Evolutionary conservation across 352 stramenopile genomes (phyloP), one percentile per base, ranked within the genome.

Genomic region (Globisporangium irregulare): DNA sequence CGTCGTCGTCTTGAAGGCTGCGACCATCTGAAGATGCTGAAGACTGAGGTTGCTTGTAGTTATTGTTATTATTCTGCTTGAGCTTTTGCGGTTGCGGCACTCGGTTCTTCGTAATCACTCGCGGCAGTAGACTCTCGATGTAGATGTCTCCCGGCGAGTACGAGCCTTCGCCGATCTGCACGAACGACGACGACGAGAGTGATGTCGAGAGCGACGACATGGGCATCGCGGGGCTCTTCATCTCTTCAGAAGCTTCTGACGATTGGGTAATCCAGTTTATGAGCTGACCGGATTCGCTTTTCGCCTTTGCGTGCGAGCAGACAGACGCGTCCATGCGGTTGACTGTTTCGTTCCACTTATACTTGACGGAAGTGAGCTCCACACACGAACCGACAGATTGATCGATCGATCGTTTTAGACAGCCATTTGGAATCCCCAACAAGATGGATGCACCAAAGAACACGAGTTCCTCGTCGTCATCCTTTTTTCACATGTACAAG

Each of bases 401-500:
- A 48, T 8, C 4, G 15, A 48, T 8, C 4, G 15, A 48, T 50
- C 41, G 5, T 18, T 50, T 22, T 4, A 50, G 41, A 22, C 15
- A 20, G 14, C 1, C 15, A 8, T 20, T 20, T 50, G 14, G 15
- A 50, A 20, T n/a, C 12, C 8, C 41, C 15, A 18, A n/a, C 41
- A 50, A 58, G 32, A 48, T 61, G 56, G 29, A 22, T 25, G 32
- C 56, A 61, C 56, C 56, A 29, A 18, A 61, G 18, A 48, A 34
- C 29, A 15, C 43, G 24, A 20, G 29, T 14, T 20, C 59, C 7
- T 34, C 24, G 12, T 27, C 48, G n/a, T 51, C 15, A 14, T 72
- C 72, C 46, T 91, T 94, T 74, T 92, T 93, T 56, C 55, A 76
- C 27, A 66, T 72, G 57, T 69, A 91, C 73, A 82, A 85, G 59